Evolutionary conservation across 768 basidiomycete species (phyloP).

Genomic region (Russula compacta): DNA sequence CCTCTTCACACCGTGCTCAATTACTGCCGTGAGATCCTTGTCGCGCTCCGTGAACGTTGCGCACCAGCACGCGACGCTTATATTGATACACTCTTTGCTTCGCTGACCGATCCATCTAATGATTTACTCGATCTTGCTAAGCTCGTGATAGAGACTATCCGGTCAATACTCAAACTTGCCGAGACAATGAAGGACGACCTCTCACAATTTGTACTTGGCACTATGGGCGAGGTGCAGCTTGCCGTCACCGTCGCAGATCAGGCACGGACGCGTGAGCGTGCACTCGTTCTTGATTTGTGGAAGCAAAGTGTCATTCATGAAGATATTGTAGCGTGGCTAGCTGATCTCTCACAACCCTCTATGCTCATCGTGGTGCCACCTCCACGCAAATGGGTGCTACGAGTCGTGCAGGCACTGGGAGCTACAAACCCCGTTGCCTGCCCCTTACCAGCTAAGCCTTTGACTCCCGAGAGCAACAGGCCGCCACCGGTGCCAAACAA

Average conservation of each 20-base stretch:
- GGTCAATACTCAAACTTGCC: constrained; percentile 40
- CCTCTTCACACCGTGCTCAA: constrained; percentile 50
- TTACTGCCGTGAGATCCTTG: constrained; percentile 46
- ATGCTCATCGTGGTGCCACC: constrained; percentile 16
- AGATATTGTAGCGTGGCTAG: constrained; percentile 22
- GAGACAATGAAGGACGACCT: constrained; percentile 65
- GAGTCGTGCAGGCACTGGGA: constrained; percentile 39
- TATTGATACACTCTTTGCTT: constrained; percentile 37
- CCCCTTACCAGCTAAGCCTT: constrained; percentile 17
- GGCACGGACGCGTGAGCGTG: constrained; percentile 46
- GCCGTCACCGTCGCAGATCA: constrained; percentile 39
- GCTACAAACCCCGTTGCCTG: constrained; percentile 33
- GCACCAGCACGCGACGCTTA: constrained; percentile 54
- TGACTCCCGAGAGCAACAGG: constrained; percentile 1
- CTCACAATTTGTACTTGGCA: constrained; percentile 52
- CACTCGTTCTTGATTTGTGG: constrained; percentile 46
- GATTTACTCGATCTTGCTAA: constrained; percentile 32
- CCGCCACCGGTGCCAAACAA: constrained; percentile 27
- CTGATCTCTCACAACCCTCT: constrained; percentile 11
- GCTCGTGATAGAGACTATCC: constrained; percentile 40
- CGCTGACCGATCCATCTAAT: constrained; percentile 28
- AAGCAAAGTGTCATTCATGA: constrained; percentile 28
- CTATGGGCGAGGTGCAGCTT: constrained; percentile 58
- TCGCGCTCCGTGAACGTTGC: constrained; percentile 48
- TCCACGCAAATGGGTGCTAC: constrained; percentile 35